Evolutionary conservation across 2,329 filamentous ascomycete genomes (phyloP), one percentile per base, ranked within the genome.

Genomic region (Penicillium oxalicum): DNA sequence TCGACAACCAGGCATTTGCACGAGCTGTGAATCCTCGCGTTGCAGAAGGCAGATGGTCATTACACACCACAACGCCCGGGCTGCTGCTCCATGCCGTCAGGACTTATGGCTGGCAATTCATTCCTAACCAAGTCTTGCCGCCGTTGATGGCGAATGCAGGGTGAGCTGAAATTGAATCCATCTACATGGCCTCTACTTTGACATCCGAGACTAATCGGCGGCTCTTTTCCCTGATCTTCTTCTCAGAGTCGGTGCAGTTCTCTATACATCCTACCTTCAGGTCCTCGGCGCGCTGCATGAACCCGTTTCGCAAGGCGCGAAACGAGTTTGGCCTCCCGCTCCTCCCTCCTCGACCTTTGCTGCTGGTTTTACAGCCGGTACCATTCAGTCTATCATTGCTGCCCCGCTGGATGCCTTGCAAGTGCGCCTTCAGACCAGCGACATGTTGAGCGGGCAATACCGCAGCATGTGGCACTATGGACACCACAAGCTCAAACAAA

Each of bases 381-480:
- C 75, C 2, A 70, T 83, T 1, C 81, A 84, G 55, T 82, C 78
- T n/a, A 58, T 83, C 7, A 63, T 83, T 38, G 81, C 81, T 11
- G 81, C 81, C 0, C 82, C 82, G 11, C 70, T 84, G 5, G 82
- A 85, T 61, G 82, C 82, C 4, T 69, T 84, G 2, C 80, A 83
- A 54, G 76, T 81, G 28, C 79, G 81, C 32, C 80, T 84, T 59
- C 77, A 77, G 52, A 78, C 78, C 29, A 72, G 72, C 49, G 81
- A 83, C 51, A 76, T 82, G 55, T 68, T 81, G n/a, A 71, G 78
- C 41, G 78, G 78, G 11, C 77, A 76, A 49, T 80, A 83, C 64
- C 76, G 74, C 43, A 81, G 72, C 56, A 82, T 83, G 76, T 84
- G 80, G 81, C 76, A 82, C 50, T 84, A 84, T 59, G 77, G 76